A percentile compares a stretch with the other conserved stretches of the same genome.
phyloP scores from a whole-genome alignment of 176 grass and related monocot genomes.

The Echinochloa phyllopogon region DNA sequence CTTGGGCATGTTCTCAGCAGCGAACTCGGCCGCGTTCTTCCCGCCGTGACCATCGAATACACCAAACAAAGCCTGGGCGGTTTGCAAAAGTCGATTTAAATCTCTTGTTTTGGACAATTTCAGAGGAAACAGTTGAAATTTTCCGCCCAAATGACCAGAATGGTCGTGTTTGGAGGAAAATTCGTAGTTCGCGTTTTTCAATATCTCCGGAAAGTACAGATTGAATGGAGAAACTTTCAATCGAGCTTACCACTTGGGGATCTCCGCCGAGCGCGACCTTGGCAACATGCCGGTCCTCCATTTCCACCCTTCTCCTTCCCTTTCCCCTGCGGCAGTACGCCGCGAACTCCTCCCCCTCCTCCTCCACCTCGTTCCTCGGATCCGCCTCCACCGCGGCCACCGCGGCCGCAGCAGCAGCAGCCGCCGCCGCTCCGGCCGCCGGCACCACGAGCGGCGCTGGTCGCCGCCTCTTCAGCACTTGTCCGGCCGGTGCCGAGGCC shows the following conservation, averaged over 20 bases:
- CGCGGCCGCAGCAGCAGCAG: constrained; percentile 19
- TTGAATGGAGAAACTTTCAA: neutral
- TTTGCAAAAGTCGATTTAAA: neutral
- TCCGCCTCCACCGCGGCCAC: constrained; percentile 56
- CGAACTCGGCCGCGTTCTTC: constrained; percentile 84
- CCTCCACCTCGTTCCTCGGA: constrained; percentile 73
- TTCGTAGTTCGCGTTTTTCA: neutral
- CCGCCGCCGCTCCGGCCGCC: constrained; percentile 13
- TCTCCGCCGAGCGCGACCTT: constrained; percentile 65
- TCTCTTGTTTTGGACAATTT: neutral
- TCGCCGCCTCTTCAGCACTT: constrained; percentile 80
- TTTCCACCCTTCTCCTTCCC: constrained; percentile 77
- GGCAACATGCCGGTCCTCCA: constrained; percentile 93
- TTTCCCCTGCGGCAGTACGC: constrained; percentile 88
- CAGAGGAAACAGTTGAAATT: neutral
- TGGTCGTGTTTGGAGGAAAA: neutral
- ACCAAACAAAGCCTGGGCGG: constrained; percentile 83
- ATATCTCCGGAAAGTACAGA: neutral
- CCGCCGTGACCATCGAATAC: constrained; percentile 95
- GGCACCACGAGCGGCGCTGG: constrained; percentile 78
- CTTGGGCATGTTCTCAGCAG: constrained; percentile 74
- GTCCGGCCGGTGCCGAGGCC: constrained; percentile 23
- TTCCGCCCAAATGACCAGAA: neutral
- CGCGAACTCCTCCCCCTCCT: constrained; percentile 69
- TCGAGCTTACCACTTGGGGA: constrained; percentile 67